Evolutionary conservation across 129 eudicot genomes (phyloP), one percentile per base, ranked within the genome.

Genomic region (Erigeron canadensis): DNA sequence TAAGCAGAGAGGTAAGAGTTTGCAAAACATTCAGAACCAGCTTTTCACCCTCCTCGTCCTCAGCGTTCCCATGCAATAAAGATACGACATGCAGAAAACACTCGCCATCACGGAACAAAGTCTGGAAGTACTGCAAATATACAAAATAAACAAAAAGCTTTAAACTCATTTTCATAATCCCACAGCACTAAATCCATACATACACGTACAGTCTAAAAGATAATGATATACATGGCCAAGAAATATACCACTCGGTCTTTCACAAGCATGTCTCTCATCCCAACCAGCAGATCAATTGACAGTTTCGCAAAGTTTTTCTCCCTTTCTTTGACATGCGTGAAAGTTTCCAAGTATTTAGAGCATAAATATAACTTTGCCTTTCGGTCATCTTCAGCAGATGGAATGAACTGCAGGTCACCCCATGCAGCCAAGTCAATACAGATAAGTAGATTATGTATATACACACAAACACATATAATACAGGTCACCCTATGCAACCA

Each of bases 41-140:
- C 56, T 84, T 84, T 78, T 94, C 97, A 17, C 97, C 97, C 72
- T 83, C 85, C 46, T 75, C 87, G 17, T 75, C 87, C 50, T 86
- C 91, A 84, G 83, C 81, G 71, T 80, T 85, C 62, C 97, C 97
- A 79, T 94, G 89, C 80, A 94, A 79, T 77, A 94, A 81, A 56
- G 99, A 94, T 23, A 90, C 93, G 71, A 94, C 86, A 74, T 94
- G 99, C 69, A 94, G 75, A 88, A 94, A 90, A 75, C 99, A 94
- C 75, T 90, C 99, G 41, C 96, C 99, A 43, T 88, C 90, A 48
- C 93, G 87, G 78, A 90, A 94, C 72, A 94, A 77, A 68, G 75
- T 87, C 88, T 90, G 99, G 69, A 85, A 90, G 67, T 90, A 80
- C 99, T 94, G 97, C 55, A 42, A 81, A 45, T 53, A 77, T 70